Evolutionary conservation across 2,329 filamentous ascomycete genomes (phyloP).

Genomic region (Hansfordia pulvinata): DNA sequence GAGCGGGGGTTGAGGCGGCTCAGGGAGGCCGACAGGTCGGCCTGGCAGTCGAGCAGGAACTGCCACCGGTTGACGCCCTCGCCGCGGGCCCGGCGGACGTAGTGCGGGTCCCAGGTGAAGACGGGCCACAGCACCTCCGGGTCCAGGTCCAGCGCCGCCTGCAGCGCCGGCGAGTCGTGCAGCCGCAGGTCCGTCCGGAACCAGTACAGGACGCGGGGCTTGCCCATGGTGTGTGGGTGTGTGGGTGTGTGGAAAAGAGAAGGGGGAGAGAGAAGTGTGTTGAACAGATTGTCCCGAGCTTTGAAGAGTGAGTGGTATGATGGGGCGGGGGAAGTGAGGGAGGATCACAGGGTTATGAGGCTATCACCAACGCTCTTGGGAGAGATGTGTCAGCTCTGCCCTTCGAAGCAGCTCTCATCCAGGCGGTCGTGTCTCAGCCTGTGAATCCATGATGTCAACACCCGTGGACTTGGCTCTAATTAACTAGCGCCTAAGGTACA

Average conservation of each 20-base stretch:
- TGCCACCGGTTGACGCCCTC: conserved; percentile 65
- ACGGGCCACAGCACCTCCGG: conserved; percentile 59
- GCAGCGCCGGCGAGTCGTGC: conserved; percentile 62
- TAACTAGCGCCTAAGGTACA: too few species aligned
- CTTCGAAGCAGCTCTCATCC: too few species aligned
- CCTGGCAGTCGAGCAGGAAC: conserved; percentile 63
- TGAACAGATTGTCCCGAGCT: too few species aligned
- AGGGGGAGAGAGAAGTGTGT: too few species aligned
- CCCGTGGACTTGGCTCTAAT: too few species aligned
- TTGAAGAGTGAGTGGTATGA: too few species aligned
- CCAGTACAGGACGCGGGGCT: conserved; percentile 57
- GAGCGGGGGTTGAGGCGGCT: conserved; percentile 52
- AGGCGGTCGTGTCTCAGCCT: too few species aligned
- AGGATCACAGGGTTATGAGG: too few species aligned
- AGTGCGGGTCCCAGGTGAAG: conserved; percentile 73
- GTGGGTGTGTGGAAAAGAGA: background rate
- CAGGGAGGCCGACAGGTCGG: conserved; percentile 53
- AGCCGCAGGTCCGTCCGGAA: conserved; percentile 67
- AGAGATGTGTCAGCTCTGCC: too few species aligned
- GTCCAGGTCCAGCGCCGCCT: conserved; percentile 56
- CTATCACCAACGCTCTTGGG: too few species aligned
- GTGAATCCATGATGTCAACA: conserved; percentile 14
- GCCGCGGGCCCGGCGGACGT: conserved; percentile 59
- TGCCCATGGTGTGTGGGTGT: conserved; percentile 13
- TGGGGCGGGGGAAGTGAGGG: too few species aligned